Conservation (phyloP, 306 rosid genomes). For the Medicago lupulina region DNA sequence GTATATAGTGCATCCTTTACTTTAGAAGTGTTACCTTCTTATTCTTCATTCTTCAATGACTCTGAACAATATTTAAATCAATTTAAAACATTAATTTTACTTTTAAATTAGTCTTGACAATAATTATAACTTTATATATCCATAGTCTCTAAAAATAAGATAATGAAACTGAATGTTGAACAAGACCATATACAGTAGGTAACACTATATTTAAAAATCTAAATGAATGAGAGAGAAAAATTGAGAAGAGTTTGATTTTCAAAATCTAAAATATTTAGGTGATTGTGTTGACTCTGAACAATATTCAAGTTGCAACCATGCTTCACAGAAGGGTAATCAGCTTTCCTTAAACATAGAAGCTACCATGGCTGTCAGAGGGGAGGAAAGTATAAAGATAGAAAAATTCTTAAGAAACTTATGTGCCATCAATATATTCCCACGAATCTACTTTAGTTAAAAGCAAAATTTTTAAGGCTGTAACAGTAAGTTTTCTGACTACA, state of each 20-base stretch:
- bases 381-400: background rate
- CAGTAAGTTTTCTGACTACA: background rate
- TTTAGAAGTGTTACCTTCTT: background rate
- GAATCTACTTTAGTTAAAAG: background rate
- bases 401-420: background rate
- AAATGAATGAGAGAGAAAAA: too few species aligned
- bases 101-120: background rate
- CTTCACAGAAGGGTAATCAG: background rate
- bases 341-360: background rate
- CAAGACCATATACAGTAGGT: background rate
- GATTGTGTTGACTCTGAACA: too few species aligned
- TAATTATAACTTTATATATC: background rate
- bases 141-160: background rate
- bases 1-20: background rate
- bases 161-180: background rate
- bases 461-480: background rate
- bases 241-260: too few species aligned
- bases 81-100: background rate
- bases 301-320: background rate
- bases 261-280: background rate
- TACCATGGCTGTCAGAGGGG: background rate
- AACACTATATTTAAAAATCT: background rate
- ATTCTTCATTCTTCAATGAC: too few species aligned
- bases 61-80: too few species aligned
- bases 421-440: background rate